These are phyloP conservation scores for Dicorynia guianensis DNA, from an alignment of 306 rosid genomes.

Conservation along the genomic window DNA sequence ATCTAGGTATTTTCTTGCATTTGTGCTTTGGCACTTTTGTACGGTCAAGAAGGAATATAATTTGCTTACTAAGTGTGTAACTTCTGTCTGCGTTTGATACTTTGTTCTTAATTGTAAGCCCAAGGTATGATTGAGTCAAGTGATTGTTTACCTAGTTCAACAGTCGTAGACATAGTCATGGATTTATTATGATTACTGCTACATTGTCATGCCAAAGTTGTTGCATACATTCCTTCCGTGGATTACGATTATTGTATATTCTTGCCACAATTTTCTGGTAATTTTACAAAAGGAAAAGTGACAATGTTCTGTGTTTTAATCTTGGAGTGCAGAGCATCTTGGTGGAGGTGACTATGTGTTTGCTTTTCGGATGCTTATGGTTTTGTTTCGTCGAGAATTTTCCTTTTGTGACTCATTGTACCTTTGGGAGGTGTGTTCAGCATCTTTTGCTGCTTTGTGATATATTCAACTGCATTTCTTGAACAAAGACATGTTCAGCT, in stretches of 20 bases:
- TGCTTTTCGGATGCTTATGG: slow-evolving; percentile 99
- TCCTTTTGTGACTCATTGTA: slow-evolving; percentile 95
- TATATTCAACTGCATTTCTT: slow-evolving; percentile 2
- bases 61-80: slow-evolving; percentile 22
- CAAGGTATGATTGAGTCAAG: not conserved
- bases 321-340: slow-evolving; percentile 76
- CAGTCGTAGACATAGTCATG: not conserved
- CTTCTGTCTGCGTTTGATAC: not conserved
- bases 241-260: slow-evolving; percentile 7
- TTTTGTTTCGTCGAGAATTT: slow-evolving; percentile 95
- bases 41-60: slow-evolving; percentile 27
- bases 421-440: slow-evolving; percentile 92
- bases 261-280: slow-evolving; percentile 36
- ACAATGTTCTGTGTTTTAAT: slow-evolving; percentile 40
- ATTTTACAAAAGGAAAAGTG: slow-evolving; percentile 37
- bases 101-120: not conserved
- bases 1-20: slow-evolving; percentile 71
- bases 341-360: slow-evolving; percentile 98
- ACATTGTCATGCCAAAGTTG: slow-evolving; percentile 12
- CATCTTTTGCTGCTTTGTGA: slow-evolving; percentile 13
- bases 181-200: slow-evolving; percentile 6
- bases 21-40: slow-evolving; percentile 31
- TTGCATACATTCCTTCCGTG: slow-evolving; percentile 7
- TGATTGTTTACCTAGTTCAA: slow-evolving; percentile 7
- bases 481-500: slow-evolving; percentile 5